phyloP scores from a whole-genome alignment of 2,329 filamentous ascomycete species.

The Beauveria pseudobassiana region DNA sequence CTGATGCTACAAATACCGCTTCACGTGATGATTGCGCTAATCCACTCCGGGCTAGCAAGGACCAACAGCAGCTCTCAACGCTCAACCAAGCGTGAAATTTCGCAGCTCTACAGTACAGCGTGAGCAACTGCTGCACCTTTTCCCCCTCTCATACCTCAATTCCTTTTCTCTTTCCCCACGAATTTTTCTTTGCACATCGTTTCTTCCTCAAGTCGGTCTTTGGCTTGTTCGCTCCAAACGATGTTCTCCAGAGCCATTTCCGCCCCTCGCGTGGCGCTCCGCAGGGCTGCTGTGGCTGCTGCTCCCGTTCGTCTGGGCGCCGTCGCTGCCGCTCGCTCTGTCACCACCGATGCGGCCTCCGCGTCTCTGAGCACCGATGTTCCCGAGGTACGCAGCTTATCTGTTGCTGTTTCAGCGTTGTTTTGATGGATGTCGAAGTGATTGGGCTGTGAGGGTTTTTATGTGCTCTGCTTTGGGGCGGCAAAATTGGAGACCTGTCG shows the following conservation, averaged over 20 bases:
- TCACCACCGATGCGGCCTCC: conserved; percentile 93
- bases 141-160: conserved; percentile 23
- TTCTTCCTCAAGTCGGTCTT: conserved; percentile 1
- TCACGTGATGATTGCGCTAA: conserved; percentile 23
- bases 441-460: neutral
- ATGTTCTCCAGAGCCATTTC: conserved; percentile 69
- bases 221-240: conserved; percentile 18
- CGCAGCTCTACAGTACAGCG: conserved; percentile 26
- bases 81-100: conserved; percentile 38
- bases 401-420: neutral
- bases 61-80: conserved; percentile 34
- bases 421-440: neutral
- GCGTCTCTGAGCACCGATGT: conserved; percentile 76
- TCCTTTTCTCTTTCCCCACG: conserved; percentile 13
- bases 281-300: conserved; percentile 45
- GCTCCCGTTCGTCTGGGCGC: conserved; percentile 25
- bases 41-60: conserved; percentile 22
- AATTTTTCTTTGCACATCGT: neutral
- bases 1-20: neutral
- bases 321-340: conserved; percentile 57
- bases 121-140: conserved; percentile 23
- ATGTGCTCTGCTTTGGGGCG: neutral
- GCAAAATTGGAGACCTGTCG: neutral
- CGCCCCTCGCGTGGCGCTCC: conserved; percentile 48
- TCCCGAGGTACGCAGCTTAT: conserved; percentile 34